These are phyloP conservation scores for Ceratocystis destructans DNA, from an alignment of 2,329 filamentous ascomycete species.

Conservation along the genomic window DNA sequence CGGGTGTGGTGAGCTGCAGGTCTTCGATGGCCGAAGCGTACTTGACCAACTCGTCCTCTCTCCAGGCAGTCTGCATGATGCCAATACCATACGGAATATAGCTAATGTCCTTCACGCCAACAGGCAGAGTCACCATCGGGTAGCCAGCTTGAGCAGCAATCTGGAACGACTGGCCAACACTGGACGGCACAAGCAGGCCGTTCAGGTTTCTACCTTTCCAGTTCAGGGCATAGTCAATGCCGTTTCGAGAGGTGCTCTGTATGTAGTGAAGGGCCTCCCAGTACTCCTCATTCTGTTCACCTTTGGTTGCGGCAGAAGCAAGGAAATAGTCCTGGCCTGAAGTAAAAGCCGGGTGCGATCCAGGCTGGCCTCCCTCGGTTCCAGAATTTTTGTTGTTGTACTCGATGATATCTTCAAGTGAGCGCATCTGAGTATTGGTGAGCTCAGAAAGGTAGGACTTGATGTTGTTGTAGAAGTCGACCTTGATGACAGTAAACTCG, in stretches of 20 bases:
- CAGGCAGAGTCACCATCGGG: constrained; percentile 56
- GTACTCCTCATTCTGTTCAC: constrained; percentile 51
- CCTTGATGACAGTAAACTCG: constrained; percentile 59
- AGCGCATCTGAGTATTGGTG: constrained; percentile 44
- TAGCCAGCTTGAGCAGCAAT: constrained; percentile 65
- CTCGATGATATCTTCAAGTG: constrained; percentile 50
- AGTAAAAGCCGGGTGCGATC: constrained; percentile 45
- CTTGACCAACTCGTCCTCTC: constrained; percentile 42
- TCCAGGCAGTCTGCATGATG: constrained; percentile 47
- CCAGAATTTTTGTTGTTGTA: constrained; percentile 52
- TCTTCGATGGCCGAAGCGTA: constrained; percentile 53
- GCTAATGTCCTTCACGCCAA: constrained; percentile 37
- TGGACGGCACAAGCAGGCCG: constrained; percentile 53
- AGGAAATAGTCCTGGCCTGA: constrained; percentile 61
- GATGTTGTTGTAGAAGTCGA: constrained; percentile 53
- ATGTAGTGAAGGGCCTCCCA: constrained; percentile 51
- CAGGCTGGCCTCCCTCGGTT: constrained; percentile 50
- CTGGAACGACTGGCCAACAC: constrained; percentile 54
- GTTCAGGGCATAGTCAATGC: constrained; percentile 54
- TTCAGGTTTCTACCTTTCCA: constrained; percentile 30
- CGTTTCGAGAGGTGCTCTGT: constrained; percentile 44
- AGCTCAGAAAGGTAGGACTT: constrained; percentile 49
- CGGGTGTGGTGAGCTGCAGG: constrained; percentile 33
- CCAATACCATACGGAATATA: constrained; percentile 33
- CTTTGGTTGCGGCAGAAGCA: constrained; percentile 46